These are phyloP conservation scores for Ascochyta koolunga DNA, from an alignment of 2,329 filamentous ascomycete species.

Conservation along the genomic window DNA sequence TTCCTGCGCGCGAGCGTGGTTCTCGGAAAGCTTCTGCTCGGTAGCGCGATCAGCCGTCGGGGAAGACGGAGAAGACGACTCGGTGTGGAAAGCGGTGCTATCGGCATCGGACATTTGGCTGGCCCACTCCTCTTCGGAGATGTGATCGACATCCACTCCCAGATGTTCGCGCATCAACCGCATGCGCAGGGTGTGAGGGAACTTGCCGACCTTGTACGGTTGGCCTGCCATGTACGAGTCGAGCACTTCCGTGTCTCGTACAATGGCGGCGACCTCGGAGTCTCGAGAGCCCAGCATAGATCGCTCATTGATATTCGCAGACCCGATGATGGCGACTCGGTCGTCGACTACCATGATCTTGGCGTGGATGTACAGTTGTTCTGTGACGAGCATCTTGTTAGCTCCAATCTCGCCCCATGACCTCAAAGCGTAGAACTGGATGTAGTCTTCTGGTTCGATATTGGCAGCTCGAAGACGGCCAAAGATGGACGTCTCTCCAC, in stretches of 20 bases:
- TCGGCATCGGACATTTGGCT: conserved; percentile 61
- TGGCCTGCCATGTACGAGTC: conserved; percentile 89
- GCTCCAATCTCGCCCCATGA: conserved; percentile 91
- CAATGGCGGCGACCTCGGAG: conserved; percentile 87
- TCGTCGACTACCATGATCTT: conserved; percentile 98
- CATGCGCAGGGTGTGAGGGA: conserved; percentile 90
- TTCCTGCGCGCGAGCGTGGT: conserved; percentile 56
- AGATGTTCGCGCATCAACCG: conserved; percentile 96
- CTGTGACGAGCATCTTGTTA: conserved; percentile 82
- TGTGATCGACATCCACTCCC: conserved; percentile 91
- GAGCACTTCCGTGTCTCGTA: conserved; percentile 92
- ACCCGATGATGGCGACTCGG: conserved; percentile 89
- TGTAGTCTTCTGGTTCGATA: conserved; percentile 93
- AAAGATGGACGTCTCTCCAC: conserved; percentile 91
- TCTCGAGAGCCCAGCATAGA: conserved; percentile 93
- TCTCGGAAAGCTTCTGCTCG: conserved; percentile 49
- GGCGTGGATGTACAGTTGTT: conserved; percentile 97
- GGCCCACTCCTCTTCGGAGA: conserved; percentile 53
- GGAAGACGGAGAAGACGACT: conserved; percentile 43
- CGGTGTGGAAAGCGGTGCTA: conserved; percentile 64
- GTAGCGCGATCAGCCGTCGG: conserved; percentile 43
- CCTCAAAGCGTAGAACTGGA: conserved; percentile 90
- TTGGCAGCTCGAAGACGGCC: conserved; percentile 77
- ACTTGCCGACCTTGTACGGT: conserved; percentile 88
- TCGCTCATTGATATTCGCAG: conserved; percentile 97